These are phyloP conservation scores for Fomitiporia mediterranea DNA, from an alignment of 1,284 basidiomycete species.

Conservation along the genomic window DNA sequence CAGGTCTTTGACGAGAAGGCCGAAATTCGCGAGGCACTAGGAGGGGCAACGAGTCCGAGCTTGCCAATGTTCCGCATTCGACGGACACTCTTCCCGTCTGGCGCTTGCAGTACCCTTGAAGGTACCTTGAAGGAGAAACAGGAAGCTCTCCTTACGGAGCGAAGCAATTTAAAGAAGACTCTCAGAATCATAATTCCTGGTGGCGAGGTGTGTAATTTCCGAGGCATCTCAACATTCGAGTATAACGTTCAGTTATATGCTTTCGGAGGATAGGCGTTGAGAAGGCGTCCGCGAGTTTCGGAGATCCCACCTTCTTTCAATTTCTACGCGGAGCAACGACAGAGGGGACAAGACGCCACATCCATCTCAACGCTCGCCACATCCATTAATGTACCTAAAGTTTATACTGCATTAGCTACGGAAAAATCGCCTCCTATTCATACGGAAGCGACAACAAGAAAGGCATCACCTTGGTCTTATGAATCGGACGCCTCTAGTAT, in stretches of 20 bases:
- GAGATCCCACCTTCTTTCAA: neutral
- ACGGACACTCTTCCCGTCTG: neutral
- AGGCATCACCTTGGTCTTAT: too few species aligned
- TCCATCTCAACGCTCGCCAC: neutral
- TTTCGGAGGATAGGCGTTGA: neutral
- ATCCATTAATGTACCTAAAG: neutral
- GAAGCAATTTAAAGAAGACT: neutral
- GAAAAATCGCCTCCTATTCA: neutral
- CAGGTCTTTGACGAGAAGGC: conserved; percentile 1
- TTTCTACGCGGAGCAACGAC: neutral
- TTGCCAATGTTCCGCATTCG: conserved; percentile 7
- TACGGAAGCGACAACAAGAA: too few species aligned
- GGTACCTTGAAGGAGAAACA: neutral
- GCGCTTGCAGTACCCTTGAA: neutral
- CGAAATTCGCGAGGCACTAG: neutral
- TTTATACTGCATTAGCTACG: neutral
- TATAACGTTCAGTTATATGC: neutral
- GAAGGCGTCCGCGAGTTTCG: neutral
- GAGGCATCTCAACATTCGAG: neutral
- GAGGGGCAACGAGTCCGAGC: neutral
- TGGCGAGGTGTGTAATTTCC: neutral
- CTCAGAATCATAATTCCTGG: conserved; percentile 2
- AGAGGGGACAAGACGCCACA: neutral
- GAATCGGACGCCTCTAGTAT: too few species aligned
- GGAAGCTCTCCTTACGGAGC: neutral